Conservation (phyloP, 768 basidiomycete genomes). For the Tremella yokohamensis region DNA sequence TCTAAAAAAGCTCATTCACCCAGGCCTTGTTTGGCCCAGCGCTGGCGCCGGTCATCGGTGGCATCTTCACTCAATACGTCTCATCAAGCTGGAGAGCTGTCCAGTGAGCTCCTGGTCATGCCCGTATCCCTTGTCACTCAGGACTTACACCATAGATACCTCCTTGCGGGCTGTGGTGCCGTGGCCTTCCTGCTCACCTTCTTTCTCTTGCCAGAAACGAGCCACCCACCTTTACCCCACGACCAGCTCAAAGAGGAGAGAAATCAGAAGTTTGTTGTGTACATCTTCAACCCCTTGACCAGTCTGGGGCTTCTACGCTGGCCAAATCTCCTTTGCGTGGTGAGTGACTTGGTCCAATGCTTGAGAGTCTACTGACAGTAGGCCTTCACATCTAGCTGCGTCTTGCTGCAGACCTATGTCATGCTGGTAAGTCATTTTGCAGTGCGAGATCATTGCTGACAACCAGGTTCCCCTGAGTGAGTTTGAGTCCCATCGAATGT, state of each 20-base stretch:
- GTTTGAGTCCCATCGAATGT: not conserved
- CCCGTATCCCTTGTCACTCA: not conserved
- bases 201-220: constrained; percentile 48
- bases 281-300: constrained; percentile 45
- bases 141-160: constrained; percentile 22
- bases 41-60: constrained; percentile 36
- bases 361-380: constrained; percentile 10
- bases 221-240: constrained; percentile 47
- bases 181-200: constrained; percentile 30
- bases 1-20: not conserved
- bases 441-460: not conserved
- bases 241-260: constrained; percentile 19
- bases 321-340: constrained; percentile 43
- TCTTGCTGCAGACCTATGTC: constrained; percentile 41
- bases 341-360: constrained; percentile 16
- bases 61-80: constrained; percentile 45
- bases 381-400: constrained; percentile 38
- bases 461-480: constrained; percentile 11
- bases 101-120: not conserved
- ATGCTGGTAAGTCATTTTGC: constrained; percentile 26
- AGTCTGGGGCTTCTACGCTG: constrained; percentile 40
- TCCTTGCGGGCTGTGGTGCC: constrained; percentile 33
- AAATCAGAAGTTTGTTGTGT: constrained; percentile 46
- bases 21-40: constrained; percentile 34
- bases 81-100: constrained; percentile 2